Evolutionary conservation across 1,284 basidiomycete genomes (phyloP).

Genomic region (Trametes polyzona): DNA sequence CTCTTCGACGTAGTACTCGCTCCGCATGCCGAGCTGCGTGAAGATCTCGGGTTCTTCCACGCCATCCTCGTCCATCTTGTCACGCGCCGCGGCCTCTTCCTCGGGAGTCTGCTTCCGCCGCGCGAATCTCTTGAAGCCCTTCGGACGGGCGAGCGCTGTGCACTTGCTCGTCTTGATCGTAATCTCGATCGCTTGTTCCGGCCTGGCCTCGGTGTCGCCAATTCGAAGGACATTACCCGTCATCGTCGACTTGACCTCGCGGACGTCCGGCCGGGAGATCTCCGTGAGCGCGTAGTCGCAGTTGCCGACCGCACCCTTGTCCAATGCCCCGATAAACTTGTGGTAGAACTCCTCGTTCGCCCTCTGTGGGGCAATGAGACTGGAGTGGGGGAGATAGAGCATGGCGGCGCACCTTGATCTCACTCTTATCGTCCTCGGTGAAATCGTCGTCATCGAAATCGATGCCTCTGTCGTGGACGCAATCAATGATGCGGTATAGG

Average conservation of each 20-base stretch:
- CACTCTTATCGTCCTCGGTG: slow-evolving; percentile 68
- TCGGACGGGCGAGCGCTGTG: slow-evolving; percentile 74
- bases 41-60: slow-evolving; percentile 46
- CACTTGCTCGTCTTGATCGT: slow-evolving; percentile 83
- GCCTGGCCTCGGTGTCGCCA: slow-evolving; percentile 68
- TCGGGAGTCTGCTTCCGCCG: slow-evolving; percentile 39
- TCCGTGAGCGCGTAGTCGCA: slow-evolving; percentile 73
- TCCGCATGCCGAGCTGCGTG: slow-evolving; percentile 58
- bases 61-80: slow-evolving; percentile 36
- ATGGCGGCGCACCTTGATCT: slow-evolving; percentile 60
- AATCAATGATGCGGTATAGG: slow-evolving; percentile 8
- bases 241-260: slow-evolving; percentile 68
- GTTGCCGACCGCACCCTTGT: slow-evolving; percentile 64
- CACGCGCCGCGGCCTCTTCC: slow-evolving; percentile 36
- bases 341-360: slow-evolving; percentile 82
- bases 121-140: slow-evolving; percentile 83
- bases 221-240: slow-evolving; percentile 69
- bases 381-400: not conserved
- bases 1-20: slow-evolving; percentile 60
- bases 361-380: slow-evolving; percentile 47
- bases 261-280: slow-evolving; percentile 71
- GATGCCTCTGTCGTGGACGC: slow-evolving; percentile 72
- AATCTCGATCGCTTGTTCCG: slow-evolving; percentile 77
- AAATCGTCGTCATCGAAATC: slow-evolving; percentile 85
- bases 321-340: slow-evolving; percentile 51